Base-by-base conservation (phyloP, 257 asterid genomes). In the Solanum chilense region DNA sequence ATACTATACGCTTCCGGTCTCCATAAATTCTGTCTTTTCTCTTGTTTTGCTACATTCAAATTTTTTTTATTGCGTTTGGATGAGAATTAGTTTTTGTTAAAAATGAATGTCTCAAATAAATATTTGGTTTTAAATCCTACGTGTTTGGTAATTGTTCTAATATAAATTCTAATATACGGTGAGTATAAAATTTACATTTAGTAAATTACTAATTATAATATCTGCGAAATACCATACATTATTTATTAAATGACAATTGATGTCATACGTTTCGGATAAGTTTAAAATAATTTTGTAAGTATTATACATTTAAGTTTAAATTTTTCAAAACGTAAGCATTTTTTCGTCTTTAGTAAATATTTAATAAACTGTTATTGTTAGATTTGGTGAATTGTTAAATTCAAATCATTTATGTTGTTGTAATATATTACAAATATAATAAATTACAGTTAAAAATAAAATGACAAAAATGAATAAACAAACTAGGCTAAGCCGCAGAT, bases 401-500 rank as follows among this genome's bases (percentile, higher is more conserved):
- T 62, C 69, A 52, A 52, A 52, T 52, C 10, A 52, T 52, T 52
- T 52, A 6, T 0, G 4, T 5, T 5, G 3, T 49, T 49, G 60
- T 52, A 16, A 52, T 52, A 52, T 52, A 52, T 1, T 0, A 52
- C 0, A 52, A 52, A 18, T 16, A 52, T 6, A 52, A 52, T 6
- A 52, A 52, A 49, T 49, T 49, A 49, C 3, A 52, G 3, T 52
- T 16, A 0, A 52, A 52, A 52, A 52, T 52, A 16, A 52, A 15
- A 16, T 49, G 60, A 45, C 1, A 45, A 45, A 45, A 45, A 45
- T 12, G 16, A 45, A 45, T 45, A 45, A 4, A 0, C 2, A 45
- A 45, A 45, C 13, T 13, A 47, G 3, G 18, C 18, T 13, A 0
- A 47, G 7, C 1, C 7, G 18, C 14, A 0, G 0, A 47, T 13